A percentile compares a stretch with the other conserved stretches of the same genome.
Conservation (phyloP, 2,329 filamentous ascomycete genomes). For the Elsinoe arachidis region DNA sequence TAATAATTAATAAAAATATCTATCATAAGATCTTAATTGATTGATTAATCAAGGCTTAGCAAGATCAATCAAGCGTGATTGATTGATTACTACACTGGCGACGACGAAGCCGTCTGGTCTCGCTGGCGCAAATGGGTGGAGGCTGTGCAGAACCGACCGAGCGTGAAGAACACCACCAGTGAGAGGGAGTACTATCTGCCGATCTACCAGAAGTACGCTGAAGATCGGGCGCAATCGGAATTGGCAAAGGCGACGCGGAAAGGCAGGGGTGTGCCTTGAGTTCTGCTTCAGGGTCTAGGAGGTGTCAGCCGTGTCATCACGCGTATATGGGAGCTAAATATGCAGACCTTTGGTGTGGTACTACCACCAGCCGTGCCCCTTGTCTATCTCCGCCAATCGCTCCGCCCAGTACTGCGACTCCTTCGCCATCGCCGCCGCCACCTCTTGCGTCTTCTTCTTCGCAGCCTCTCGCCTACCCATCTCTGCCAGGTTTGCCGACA, state of each 20-base stretch:
- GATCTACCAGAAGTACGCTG: constrained; percentile 51
- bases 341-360: not conserved
- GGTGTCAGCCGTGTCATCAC: not conserved
- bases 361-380: not conserved
- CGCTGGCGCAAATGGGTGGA: constrained; percentile 58
- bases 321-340: not conserved
- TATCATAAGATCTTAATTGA: no score
- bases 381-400: not conserved
- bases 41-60: no score
- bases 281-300: not conserved
- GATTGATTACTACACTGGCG: no score
- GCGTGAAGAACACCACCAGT: constrained; percentile 60
- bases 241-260: constrained; percentile 44
- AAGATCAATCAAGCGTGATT: no score
- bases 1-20: no score
- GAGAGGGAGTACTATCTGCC: constrained; percentile 57
- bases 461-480: not conserved
- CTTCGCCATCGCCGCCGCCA: not conserved
- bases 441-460: not conserved
- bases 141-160: constrained; percentile 51
- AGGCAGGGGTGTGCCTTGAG: constrained; percentile 54
- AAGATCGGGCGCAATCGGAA: constrained; percentile 40
- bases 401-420: not conserved
- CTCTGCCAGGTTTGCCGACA: no score
- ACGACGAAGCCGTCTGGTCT: constrained; percentile 52